These are phyloP conservation scores for Metschnikowia amazonensis DNA, from an alignment of 805 yeast genomes.

Conservation along the genomic window DNA sequence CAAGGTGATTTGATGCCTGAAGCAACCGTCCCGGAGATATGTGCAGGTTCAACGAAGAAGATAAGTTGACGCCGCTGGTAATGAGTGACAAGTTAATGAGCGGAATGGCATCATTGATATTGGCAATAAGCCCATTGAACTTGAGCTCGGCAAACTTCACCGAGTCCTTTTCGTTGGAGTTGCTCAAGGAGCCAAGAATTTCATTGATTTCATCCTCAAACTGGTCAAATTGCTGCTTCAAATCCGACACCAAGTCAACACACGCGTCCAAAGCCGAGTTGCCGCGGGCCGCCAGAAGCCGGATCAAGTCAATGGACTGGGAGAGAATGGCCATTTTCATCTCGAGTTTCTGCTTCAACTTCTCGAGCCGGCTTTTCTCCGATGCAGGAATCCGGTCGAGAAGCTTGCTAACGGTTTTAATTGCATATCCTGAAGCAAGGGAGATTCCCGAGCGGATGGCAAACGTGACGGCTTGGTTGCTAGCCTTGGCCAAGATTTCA, in stretches of 20 bases:
- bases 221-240: constrained; percentile 54
- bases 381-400: constrained; percentile 53
- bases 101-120: constrained; percentile 69
- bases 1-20: constrained; percentile 53
- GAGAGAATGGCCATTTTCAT: constrained; percentile 59
- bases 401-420: constrained; percentile 56
- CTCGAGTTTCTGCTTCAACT: constrained; percentile 43
- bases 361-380: constrained; percentile 45
- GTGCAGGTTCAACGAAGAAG: constrained; percentile 44
- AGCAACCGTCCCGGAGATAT: constrained; percentile 64
- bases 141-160: constrained; percentile 45
- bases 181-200: constrained; percentile 31
- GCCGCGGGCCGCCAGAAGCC: constrained; percentile 58
- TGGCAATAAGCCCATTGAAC: constrained; percentile 44
- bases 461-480: constrained; percentile 74
- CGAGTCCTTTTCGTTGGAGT: constrained; percentile 32
- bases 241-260: constrained; percentile 48
- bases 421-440: constrained; percentile 68
- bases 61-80: constrained; percentile 63
- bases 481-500: constrained; percentile 50
- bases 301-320: constrained; percentile 64
- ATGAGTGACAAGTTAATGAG: constrained; percentile 60
- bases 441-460: constrained; percentile 76
- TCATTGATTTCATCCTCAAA: constrained; percentile 49
- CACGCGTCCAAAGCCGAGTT: constrained; percentile 56